Percentiles rank a stretch among this genome's conserved stretches.
phyloP scores from a whole-genome alignment of 2,329 filamentous ascomycete species.

The Phaeosphaeriaceae sp. region DNA sequence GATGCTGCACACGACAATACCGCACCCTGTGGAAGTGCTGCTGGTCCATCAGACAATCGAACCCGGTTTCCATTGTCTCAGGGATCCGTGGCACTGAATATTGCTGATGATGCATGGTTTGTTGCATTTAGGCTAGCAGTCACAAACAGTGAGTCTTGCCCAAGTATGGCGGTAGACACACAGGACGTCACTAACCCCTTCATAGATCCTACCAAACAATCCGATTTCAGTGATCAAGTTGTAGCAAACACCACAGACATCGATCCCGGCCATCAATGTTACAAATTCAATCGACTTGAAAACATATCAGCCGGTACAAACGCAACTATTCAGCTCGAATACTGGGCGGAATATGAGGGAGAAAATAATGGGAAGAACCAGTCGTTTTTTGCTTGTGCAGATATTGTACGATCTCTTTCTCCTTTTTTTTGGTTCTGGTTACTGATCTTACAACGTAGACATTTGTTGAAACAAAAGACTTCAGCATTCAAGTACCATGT shows the following conservation, averaged over 20 bases:
- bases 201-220: conserved; percentile 49
- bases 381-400: conserved; percentile 57
- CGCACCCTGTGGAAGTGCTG: conserved; percentile 63
- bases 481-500: conserved; percentile 52
- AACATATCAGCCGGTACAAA: conserved; percentile 49
- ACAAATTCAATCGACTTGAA: conserved; percentile 45
- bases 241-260: conserved; percentile 48
- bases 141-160: conserved; percentile 52
- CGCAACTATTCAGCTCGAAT: conserved; percentile 55
- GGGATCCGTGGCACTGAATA: conserved; percentile 62
- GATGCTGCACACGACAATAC: conserved; percentile 61
- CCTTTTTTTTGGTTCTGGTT: not conserved
- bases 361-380: conserved; percentile 47
- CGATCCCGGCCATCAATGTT: conserved; percentile 54
- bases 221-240: conserved; percentile 49
- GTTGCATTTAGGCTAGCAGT: conserved; percentile 63
- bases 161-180: not conserved
- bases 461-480: conserved; percentile 50
- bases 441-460: conserved; percentile 21
- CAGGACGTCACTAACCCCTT: not conserved
- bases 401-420: conserved; percentile 41
- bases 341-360: conserved; percentile 51
- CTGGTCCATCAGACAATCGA: conserved; percentile 54
- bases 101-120: conserved; percentile 64
- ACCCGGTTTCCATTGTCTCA: conserved; percentile 64